phyloP scores from a whole-genome alignment of 2,329 filamentous ascomycete genomes.

The Colletotrichum spaethianum region DNA sequence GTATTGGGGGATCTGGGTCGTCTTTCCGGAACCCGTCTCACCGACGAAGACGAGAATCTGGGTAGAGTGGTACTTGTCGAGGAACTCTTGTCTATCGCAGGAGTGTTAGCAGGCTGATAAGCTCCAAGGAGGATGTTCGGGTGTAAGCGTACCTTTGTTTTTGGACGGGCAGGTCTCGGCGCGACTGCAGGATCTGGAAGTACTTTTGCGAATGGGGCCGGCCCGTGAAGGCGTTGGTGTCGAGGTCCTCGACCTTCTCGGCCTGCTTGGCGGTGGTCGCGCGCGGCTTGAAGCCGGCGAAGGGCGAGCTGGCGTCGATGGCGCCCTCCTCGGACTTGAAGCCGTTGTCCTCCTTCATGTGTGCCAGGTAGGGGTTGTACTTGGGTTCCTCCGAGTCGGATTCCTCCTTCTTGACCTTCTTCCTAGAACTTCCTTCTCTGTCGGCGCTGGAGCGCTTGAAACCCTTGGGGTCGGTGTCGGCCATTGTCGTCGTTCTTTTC shows the following conservation, averaged over 20 bases:
- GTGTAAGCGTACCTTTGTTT: constrained; percentile 78
- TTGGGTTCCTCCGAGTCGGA: constrained; percentile 50
- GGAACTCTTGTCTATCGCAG: constrained; percentile 82
- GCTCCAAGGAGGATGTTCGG: not conserved
- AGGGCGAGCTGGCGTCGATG: constrained; percentile 58
- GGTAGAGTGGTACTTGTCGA: constrained; percentile 90
- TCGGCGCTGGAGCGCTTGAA: constrained; percentile 63
- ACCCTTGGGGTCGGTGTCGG: constrained; percentile 52
- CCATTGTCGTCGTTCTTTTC: constrained; percentile 51
- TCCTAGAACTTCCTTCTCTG: constrained; percentile 56
- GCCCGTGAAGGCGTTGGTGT: constrained; percentile 88
- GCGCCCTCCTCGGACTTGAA: constrained; percentile 44
- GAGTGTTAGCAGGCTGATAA: constrained; percentile 18
- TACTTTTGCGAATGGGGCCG: constrained; percentile 84
- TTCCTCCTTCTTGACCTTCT: constrained; percentile 59
- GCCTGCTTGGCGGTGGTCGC: constrained; percentile 85
- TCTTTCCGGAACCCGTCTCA: constrained; percentile 99
- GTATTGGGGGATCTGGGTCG: constrained; percentile 98
- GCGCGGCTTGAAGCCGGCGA: constrained; percentile 82
- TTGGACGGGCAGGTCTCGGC: constrained; percentile 91
- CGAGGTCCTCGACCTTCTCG: constrained; percentile 81
- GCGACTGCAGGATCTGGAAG: constrained; percentile 87
- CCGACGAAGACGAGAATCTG: constrained; percentile 99
- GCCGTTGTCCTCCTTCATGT: constrained; percentile 78
- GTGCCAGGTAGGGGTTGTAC: constrained; percentile 91